These are phyloP conservation scores for Ambrosia hybrid DNA, from an alignment of 140 eudicot species.

Conservation along the genomic window DNA sequence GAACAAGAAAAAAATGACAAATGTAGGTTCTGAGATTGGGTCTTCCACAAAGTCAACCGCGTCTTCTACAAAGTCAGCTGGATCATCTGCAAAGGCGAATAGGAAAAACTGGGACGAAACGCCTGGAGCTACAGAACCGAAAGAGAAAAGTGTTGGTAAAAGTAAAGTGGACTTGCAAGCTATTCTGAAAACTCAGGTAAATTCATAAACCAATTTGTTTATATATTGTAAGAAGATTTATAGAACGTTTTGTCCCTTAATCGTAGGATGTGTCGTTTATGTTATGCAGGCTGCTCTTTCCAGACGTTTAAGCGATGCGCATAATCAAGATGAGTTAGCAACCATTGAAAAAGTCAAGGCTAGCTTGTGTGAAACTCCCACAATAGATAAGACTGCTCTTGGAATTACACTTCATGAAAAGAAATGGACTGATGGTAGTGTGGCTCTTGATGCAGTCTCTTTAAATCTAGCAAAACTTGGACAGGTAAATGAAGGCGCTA, in stretches of 20 bases:
- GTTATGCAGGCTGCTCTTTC: constrained; percentile 83
- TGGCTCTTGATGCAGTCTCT: constrained; percentile 68
- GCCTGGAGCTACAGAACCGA: constrained; percentile 50
- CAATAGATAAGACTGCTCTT: constrained; percentile 47
- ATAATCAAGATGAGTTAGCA: constrained; percentile 44
- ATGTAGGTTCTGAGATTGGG: constrained; percentile 69
- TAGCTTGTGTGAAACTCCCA: constrained; percentile 31
- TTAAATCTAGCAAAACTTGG: constrained; percentile 74
- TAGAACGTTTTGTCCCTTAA: background rate
- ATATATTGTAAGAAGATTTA: background rate
- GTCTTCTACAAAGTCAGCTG: constrained; percentile 33
- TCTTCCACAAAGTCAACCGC: constrained; percentile 57
- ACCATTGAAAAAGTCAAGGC: constrained; percentile 39
- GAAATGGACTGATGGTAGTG: constrained; percentile 99
- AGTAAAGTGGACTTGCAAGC: constrained; percentile 77
- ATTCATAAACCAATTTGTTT: constrained; percentile 1
- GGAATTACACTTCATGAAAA: constrained; percentile 86
- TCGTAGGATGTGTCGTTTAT: background rate
- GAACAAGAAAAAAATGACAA: constrained; percentile 75
- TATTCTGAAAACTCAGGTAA: constrained; percentile 72
- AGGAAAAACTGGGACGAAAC: constrained; percentile 97
- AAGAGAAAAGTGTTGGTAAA: constrained; percentile 55
- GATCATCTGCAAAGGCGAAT: constrained; percentile 33
- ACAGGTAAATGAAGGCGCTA: no score
- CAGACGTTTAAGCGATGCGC: constrained; percentile 82